Evolutionary conservation across 352 stramenopile species (phyloP).

Genomic region (Phytopythium helicoides): DNA sequence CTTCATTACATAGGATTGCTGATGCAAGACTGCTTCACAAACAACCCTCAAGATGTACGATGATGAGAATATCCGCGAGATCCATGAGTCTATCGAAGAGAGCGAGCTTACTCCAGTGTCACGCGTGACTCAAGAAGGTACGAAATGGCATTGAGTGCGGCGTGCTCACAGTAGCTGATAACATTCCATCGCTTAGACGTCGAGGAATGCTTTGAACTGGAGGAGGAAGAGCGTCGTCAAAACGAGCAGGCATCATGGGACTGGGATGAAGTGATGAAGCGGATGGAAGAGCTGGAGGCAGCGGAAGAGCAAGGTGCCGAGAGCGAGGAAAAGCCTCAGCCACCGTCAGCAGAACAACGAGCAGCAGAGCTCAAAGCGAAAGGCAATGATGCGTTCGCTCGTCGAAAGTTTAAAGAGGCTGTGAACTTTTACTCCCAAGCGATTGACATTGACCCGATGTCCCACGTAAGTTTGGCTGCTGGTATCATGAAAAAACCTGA

Average conservation of each 20-base stretch:
- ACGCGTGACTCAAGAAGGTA: constrained; percentile 61
- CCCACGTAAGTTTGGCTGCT: constrained; percentile 44
- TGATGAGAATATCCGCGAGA: constrained; percentile 82
- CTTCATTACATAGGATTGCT: too few species aligned
- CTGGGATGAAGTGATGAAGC: constrained; percentile 86
- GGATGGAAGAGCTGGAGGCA: constrained; percentile 82
- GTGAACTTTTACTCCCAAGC: constrained; percentile 87
- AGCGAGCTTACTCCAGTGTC: constrained; percentile 45
- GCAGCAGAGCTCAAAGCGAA: constrained; percentile 62
- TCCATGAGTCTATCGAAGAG: constrained; percentile 79
- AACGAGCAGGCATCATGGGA: constrained; percentile 66
- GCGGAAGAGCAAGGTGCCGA: constrained; percentile 40
- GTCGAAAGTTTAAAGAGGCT: constrained; percentile 72
- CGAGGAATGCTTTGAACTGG: constrained; percentile 81
- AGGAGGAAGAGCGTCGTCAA: constrained; percentile 71
- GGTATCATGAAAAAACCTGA: neutral
- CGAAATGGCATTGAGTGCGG: neutral
- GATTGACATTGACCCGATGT: constrained; percentile 68
- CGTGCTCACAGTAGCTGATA: neutral
- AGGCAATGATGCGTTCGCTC: constrained; percentile 77
- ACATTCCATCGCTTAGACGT: constrained; percentile 36
- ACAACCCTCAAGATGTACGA: constrained; percentile 56
- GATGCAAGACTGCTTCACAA: too few species aligned
- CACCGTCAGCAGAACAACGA: constrained; percentile 20
- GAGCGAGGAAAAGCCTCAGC: constrained; percentile 18